Percentiles rank a stretch among this genome's conserved stretches.
Evolutionary conservation across 2,329 filamentous ascomycete genomes (phyloP).

Genomic region (Phyllosticta citribraziliensis): DNA sequence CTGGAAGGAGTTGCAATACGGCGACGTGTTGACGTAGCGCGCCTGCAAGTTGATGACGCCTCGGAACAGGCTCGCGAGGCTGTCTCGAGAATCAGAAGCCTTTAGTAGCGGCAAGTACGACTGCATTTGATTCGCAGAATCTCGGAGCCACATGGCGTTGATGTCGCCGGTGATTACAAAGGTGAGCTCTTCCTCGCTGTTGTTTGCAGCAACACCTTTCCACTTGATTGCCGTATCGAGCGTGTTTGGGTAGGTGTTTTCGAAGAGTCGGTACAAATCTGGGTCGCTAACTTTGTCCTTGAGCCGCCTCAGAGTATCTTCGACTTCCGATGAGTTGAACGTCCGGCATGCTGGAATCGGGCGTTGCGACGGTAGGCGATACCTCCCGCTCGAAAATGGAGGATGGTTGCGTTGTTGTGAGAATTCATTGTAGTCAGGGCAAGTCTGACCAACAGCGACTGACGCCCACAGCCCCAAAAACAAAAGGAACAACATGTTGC

Average conservation of each 20-base stretch:
- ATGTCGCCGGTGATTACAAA: slow-evolving; percentile 52
- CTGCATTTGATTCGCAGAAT: slow-evolving; percentile 59
- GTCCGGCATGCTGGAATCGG: slow-evolving; percentile 36
- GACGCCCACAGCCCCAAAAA: background rate
- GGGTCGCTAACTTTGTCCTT: slow-evolving; percentile 34
- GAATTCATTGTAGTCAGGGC: slow-evolving; percentile 37
- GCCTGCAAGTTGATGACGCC: slow-evolving; percentile 64
- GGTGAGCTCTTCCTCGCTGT: slow-evolving; percentile 53
- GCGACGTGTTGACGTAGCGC: slow-evolving; percentile 53
- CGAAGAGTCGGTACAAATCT: slow-evolving; percentile 60
- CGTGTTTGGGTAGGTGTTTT: slow-evolving; percentile 66
- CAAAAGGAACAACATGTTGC: background rate
- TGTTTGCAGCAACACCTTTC: slow-evolving; percentile 50
- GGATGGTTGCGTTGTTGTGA: slow-evolving; percentile 28
- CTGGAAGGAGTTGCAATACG: slow-evolving; percentile 46
- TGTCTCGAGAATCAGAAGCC: slow-evolving; percentile 43
- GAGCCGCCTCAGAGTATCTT: slow-evolving; percentile 28
- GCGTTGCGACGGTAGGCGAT: slow-evolving; percentile 37
- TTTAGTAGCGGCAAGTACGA: slow-evolving; percentile 55
- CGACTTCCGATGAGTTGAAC: slow-evolving; percentile 36
- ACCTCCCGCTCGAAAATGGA: slow-evolving; percentile 35
- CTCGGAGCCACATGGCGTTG: slow-evolving; percentile 46
- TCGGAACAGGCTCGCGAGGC: slow-evolving; percentile 57
- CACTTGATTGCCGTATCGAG: slow-evolving; percentile 64
- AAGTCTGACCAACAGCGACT: slow-evolving; percentile 17